These are phyloP conservation scores for Polytrichum commune DNA, from an alignment of 225 moss, liverwort and hornwort species.

Conservation along the genomic window DNA sequence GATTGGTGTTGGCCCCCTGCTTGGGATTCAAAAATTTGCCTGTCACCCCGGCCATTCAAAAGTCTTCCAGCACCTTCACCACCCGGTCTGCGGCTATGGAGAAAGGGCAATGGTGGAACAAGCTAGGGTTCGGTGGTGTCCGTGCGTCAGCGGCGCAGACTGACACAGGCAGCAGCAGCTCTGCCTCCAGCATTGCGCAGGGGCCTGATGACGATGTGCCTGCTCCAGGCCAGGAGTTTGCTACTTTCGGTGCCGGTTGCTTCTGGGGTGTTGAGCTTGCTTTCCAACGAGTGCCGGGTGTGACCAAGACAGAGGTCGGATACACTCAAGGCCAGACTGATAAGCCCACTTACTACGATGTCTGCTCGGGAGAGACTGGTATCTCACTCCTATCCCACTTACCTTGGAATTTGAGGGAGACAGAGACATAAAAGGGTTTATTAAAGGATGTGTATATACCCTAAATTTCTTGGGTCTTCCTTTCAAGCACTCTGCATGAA, in stretches of 20 bases:
- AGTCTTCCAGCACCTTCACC: not conserved
- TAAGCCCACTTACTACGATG: constrained; percentile 65
- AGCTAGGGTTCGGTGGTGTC: constrained; percentile 58
- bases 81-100: constrained; percentile 13
- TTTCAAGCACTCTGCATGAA: no score
- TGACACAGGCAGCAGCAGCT: constrained; percentile 22
- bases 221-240: constrained; percentile 55
- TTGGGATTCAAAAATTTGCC: constrained; percentile 12
- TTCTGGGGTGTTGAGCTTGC: constrained; percentile 92
- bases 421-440: no score
- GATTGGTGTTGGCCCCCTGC: constrained; percentile 14
- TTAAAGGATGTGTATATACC: no score
- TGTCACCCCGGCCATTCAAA: not conserved
- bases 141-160: constrained; percentile 27
- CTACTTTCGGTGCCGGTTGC: constrained; percentile 79
- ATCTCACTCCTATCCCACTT: not conserved
- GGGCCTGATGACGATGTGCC: constrained; percentile 64
- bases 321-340: constrained; percentile 66
- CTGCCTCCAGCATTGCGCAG: constrained; percentile 25
- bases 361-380: constrained; percentile 73
- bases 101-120: constrained; percentile 57
- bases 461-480: no score
- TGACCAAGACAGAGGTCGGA: constrained; percentile 68
- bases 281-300: constrained; percentile 68
- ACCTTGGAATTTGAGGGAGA: no score